phyloP scores from a whole-genome alignment of 192 early-diverging fungal species.

The Spizellomyces sp. region DNA sequence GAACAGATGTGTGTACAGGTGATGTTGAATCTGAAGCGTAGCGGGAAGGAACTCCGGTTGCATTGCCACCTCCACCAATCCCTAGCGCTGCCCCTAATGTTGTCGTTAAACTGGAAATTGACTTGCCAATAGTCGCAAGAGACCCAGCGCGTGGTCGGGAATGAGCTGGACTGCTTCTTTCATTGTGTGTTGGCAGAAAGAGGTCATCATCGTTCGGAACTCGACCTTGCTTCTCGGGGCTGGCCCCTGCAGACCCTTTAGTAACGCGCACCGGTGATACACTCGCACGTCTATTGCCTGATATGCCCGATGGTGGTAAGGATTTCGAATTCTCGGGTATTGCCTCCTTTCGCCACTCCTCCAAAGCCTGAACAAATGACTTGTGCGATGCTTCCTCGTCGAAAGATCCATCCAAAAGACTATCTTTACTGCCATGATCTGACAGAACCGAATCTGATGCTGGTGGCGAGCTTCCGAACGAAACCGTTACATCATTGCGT shows the following conservation, averaged over 20 bases:
- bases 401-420: constrained; percentile 23
- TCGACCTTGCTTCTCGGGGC: not conserved
- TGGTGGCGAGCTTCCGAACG: not conserved
- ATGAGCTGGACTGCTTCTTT: not conserved
- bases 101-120: constrained; percentile 2
- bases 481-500: not conserved
- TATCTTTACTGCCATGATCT: not conserved
- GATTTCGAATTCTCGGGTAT: not conserved
- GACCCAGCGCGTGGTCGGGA: not conserved
- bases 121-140: constrained; percentile 6
- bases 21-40: no score
- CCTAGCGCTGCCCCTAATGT: not conserved
- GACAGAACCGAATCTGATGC: not conserved
- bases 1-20: no score
- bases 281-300: constrained; percentile 2
- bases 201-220: not conserved
- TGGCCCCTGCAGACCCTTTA: no score
- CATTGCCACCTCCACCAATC: not conserved
- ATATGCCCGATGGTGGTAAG: not conserved
- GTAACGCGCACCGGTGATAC: no score
- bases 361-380: constrained; percentile 17
- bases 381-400: constrained; percentile 27
- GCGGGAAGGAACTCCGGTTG: no score
- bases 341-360: constrained; percentile 23
- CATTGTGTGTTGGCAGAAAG: constrained; percentile 1